These are phyloP conservation scores for Myochromella boudieri DNA, from an alignment of 768 basidiomycete genomes.

Conservation along the genomic window DNA sequence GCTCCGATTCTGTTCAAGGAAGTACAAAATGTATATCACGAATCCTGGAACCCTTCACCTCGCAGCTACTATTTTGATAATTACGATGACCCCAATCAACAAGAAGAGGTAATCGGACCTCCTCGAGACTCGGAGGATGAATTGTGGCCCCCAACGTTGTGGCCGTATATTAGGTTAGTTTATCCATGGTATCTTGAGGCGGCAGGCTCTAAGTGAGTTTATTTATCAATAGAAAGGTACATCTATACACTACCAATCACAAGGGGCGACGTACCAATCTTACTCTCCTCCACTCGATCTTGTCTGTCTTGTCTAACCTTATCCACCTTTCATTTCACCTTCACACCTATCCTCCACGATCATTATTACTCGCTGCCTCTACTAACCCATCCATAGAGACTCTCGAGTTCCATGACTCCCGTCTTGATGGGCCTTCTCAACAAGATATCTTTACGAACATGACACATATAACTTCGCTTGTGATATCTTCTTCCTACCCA, in stretches of 20 bases:
- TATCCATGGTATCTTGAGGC: no score
- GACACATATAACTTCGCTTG: neutral
- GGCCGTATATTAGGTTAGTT: neutral
- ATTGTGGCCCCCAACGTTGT: neutral
- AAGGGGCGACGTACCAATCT: no score
- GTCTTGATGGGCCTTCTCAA: neutral
- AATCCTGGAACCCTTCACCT: no score
- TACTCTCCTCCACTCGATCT: no score
- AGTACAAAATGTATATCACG: neutral
- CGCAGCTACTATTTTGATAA: no score
- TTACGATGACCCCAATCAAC: no score
- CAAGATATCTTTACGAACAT: neutral
- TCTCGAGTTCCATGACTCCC: neutral
- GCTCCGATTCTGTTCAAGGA: neutral
- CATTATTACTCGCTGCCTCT: no score
- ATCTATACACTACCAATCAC: no score
- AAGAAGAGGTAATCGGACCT: no score
- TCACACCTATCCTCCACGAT: neutral
- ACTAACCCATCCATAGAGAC: neutral
- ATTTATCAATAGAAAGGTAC: no score
- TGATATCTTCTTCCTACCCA: neutral
- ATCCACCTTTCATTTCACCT: neutral
- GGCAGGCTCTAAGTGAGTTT: no score
- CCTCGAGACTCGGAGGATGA: neutral
- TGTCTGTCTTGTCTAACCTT: no score